phyloP scores from a whole-genome alignment of 495 filamentous ascomycete genomes.

The Aspergillus steynii region DNA sequence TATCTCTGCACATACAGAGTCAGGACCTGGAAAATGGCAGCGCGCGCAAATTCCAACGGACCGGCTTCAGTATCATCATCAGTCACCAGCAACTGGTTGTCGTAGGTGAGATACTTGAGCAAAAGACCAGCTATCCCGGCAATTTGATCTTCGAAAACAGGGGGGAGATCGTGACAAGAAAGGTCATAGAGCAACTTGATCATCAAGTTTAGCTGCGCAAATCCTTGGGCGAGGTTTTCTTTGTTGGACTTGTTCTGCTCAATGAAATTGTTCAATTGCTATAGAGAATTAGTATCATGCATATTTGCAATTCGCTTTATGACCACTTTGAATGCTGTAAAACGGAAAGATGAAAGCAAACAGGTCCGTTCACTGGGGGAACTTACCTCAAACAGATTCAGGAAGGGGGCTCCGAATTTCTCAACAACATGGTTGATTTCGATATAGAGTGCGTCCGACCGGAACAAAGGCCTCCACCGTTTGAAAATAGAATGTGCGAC shows the following conservation, averaged over 20 bases:
- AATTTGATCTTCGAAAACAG: constrained; percentile 86
- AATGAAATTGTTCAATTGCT: constrained; percentile 78
- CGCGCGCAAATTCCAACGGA: constrained; percentile 78
- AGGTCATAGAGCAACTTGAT: constrained; percentile 94
- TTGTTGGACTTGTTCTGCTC: constrained; percentile 73
- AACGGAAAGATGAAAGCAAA: not conserved
- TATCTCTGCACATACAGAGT: constrained; percentile 89
- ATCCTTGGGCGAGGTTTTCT: constrained; percentile 67
- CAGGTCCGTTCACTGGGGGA: not conserved
- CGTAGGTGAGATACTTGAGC: constrained; percentile 90
- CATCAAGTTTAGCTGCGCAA: constrained; percentile 80
- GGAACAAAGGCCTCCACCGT: constrained; percentile 90
- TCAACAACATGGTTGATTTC: constrained; percentile 93
- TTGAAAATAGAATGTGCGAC: constrained; percentile 98
- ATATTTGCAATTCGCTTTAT: not conserved
- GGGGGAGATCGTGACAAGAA: constrained; percentile 92
- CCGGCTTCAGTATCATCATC: constrained; percentile 87
- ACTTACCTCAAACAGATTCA: constrained; percentile 71
- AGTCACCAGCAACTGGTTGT: constrained; percentile 76
- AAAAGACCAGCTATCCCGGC: constrained; percentile 70
- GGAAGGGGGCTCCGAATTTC: constrained; percentile 79
- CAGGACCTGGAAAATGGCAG: constrained; percentile 87
- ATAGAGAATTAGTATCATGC: constrained; percentile 14
- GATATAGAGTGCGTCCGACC: constrained; percentile 83
- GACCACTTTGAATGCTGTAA: not conserved